A percentile compares a stretch with the other conserved stretches of the same genome.
Evolutionary conservation across 441 rosid species (phyloP).

Genomic region (Hura crepitans): DNA sequence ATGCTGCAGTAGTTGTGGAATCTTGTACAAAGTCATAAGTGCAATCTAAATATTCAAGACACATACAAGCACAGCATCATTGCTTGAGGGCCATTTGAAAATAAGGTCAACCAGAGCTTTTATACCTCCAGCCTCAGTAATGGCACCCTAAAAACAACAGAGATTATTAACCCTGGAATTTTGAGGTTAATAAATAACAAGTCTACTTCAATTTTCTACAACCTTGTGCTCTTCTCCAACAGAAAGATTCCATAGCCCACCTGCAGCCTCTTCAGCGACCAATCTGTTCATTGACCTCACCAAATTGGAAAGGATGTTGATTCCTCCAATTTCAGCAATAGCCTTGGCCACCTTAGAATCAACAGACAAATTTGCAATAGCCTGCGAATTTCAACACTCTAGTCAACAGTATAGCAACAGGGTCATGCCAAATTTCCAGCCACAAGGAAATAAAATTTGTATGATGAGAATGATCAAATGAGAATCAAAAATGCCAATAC

Average conservation of each 20-base stretch:
- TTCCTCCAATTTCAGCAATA: slow-evolving; percentile 95
- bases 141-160: slow-evolving; percentile 55
- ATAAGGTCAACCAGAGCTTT: slow-evolving; percentile 93
- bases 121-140: slow-evolving; percentile 91
- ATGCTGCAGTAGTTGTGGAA: not conserved
- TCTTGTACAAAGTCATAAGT: not conserved
- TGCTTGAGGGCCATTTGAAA: slow-evolving; percentile 77
- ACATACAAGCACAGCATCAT: slow-evolving; percentile 77
- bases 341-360: slow-evolving; percentile 87
- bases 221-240: slow-evolving; percentile 99
- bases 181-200: slow-evolving; percentile 4
- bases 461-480: slow-evolving; percentile 10
- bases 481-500: slow-evolving; percentile 7
- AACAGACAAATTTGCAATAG: slow-evolving; percentile 86
- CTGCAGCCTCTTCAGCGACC: slow-evolving; percentile 99
- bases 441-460: slow-evolving; percentile 11
- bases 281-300: slow-evolving; percentile 89
- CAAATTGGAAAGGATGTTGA: slow-evolving; percentile 59
- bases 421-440: slow-evolving; percentile 2
- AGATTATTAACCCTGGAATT: slow-evolving; percentile 5
- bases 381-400: slow-evolving; percentile 34
- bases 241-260: slow-evolving; percentile 98
- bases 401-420: not conserved
- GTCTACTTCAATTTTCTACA: slow-evolving; percentile 13
- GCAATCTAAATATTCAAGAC: slow-evolving; percentile 1